Conservation (phyloP, 2,329 filamentous ascomycete genomes). For the Zasmidium angulare region DNA sequence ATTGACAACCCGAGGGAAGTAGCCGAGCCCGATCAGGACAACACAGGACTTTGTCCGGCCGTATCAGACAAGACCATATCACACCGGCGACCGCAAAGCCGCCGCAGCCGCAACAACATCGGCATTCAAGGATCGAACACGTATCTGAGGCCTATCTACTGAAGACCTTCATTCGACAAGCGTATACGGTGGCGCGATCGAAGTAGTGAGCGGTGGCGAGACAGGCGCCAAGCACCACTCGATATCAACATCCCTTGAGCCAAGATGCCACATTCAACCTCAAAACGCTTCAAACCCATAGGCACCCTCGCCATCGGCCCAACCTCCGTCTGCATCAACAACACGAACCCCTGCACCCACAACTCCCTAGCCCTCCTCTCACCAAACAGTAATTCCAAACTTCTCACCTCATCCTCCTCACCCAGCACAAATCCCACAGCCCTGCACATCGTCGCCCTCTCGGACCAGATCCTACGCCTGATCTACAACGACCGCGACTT, state of each 20-base stretch:
- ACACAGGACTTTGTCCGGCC: too few relatives aligned
- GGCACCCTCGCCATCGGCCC: neutral
- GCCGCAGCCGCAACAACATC: neutral
- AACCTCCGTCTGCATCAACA: neutral
- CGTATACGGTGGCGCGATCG: neutral
- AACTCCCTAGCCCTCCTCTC: neutral
- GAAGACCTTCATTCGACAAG: neutral
- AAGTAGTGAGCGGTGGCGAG: neutral
- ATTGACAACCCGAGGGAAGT: too few relatives aligned
- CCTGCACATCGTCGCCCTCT: neutral
- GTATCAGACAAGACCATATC: neutral
- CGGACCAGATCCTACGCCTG: neutral
- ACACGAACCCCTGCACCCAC: neutral
- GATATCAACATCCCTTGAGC: neutral
- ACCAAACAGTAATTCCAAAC: neutral
- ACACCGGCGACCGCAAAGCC: neutral
- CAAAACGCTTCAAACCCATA: neutral
- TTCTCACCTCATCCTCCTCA: neutral
- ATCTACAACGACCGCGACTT: constrained; percentile 2
- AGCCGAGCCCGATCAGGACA: too few relatives aligned
- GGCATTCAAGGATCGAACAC: neutral
- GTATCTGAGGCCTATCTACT: neutral
- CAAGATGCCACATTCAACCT: neutral
- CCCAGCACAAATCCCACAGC: neutral
- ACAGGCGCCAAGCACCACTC: neutral